These are phyloP conservation scores for Euphorbia schlechtendalii DNA, from an alignment of 441 rosid genomes.

Conservation along the genomic window DNA sequence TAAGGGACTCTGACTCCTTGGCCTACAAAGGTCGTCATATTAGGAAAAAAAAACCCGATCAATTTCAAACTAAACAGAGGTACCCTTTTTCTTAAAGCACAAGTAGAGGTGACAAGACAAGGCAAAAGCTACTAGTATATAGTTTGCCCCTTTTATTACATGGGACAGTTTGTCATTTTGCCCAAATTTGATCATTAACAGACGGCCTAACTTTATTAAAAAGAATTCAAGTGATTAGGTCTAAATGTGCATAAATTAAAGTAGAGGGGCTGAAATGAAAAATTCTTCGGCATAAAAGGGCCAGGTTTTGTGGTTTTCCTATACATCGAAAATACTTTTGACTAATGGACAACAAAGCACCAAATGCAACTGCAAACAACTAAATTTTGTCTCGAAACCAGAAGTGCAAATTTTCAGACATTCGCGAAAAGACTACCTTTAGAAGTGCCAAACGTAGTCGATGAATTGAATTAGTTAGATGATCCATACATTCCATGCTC, in stretches of 20 bases:
- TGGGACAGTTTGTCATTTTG: too few species aligned
- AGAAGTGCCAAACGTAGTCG: conserved; percentile 73
- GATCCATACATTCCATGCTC: conserved; percentile 76
- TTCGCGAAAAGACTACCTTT: conserved; percentile 41
- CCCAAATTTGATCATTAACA: too few species aligned
- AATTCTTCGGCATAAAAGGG: neutral
- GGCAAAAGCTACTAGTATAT: too few species aligned
- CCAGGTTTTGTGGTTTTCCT: neutral
- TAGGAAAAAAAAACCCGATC: neutral
- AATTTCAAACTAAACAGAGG: conserved; percentile 9
- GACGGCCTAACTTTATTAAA: too few species aligned
- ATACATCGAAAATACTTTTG: neutral
- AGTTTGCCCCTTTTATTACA: too few species aligned
- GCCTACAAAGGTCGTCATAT: conserved; percentile 38
- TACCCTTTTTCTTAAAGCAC: too few species aligned
- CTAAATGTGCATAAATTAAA: neutral
- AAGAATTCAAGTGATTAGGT: neutral
- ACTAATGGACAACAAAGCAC: neutral
- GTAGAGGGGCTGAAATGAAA: neutral
- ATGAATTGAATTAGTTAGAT: conserved; percentile 67
- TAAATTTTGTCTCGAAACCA: neutral
- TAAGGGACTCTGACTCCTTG: conserved; percentile 50
- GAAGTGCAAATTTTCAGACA: neutral
- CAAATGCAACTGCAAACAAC: neutral
- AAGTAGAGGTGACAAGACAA: too few species aligned